phyloP scores from a whole-genome alignment of 192 early-diverging fungal genomes.

The Backusella sp. region DNA sequence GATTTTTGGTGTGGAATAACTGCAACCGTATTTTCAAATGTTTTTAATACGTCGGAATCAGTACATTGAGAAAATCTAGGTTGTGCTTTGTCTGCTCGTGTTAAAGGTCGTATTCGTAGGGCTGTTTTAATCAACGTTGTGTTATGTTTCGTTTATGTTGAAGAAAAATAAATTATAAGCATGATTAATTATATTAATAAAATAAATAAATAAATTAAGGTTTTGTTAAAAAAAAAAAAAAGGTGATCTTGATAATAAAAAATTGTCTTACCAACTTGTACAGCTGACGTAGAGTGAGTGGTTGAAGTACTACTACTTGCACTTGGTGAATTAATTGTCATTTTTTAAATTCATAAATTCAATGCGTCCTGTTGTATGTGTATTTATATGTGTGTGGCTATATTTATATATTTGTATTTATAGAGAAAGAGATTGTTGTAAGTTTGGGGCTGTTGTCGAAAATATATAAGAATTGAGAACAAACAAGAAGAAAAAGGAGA shows the following conservation, averaged over 20 bases:
- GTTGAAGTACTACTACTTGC: constrained; percentile 5
- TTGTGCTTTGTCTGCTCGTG: constrained; percentile 17
- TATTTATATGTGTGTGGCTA: background rate
- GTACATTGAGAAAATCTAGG: constrained; percentile 22
- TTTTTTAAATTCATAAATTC: constrained; percentile 1
- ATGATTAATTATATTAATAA: background rate
- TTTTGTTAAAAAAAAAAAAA: background rate
- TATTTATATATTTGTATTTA: background rate
- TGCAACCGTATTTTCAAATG: constrained; percentile 22
- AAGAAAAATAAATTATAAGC: background rate
- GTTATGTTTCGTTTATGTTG: background rate
- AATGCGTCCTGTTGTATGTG: background rate
- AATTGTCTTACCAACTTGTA: constrained; percentile 16
- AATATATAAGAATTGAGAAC: constrained; percentile 5
- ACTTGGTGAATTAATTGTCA: constrained; percentile 5
- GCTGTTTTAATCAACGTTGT: background rate
- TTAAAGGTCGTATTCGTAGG: constrained; percentile 27
- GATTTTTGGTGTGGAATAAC: constrained; percentile 30
- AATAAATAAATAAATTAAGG: background rate
- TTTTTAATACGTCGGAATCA: constrained; percentile 29
- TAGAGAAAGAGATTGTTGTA: background rate
- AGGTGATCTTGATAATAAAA: background rate
- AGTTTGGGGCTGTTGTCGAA: background rate
- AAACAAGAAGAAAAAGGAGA: constrained; percentile 11
- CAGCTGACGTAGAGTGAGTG: background rate